Base-by-base conservation (phyloP, 116 monocot species). In the Phalaenopsis hybrid region DNA sequence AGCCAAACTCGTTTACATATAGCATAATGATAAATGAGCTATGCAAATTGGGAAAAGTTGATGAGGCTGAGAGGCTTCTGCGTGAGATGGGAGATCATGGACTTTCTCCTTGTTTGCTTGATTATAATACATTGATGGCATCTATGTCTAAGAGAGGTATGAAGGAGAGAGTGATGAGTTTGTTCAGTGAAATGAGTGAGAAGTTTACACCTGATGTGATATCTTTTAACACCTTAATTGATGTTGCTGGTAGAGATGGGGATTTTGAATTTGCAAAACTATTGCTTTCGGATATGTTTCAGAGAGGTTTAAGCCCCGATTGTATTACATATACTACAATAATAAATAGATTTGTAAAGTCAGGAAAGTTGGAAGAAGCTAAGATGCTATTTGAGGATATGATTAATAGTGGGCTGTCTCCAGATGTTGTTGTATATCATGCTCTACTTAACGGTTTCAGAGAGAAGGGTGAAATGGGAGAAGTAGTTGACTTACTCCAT, bases 11-110 rank as follows among this genome's bases (percentile, higher is more conserved):
- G 0, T 86, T 84, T 49, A 94, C 97, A 18, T 86, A 92, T 80
- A 91, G 88, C 63, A 94, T 90, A 77, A 90, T 94, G 68, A 91
- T 97, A 82, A 86, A 97, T 89, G 97, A 92, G 28, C 80, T 94
- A 37, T 90, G 94, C 83, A 94, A 94, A 79, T 85, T 90, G 88
- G 81, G 81, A 34, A 79, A 82, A 15, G 75, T 88, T 28, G 28
- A 28, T 80, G 89, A 83, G 34, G 97, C 91, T 2, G 84, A 91
- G 76, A 70, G 21, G n/a, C 75, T 90, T 80, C 51, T 97, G 16
- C 9, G 11, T 83, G 86, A 87, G 65, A 97, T 97, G 94, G 86
- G 79, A 61, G 20, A 79, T n/a, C 41, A 48, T 18, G 90, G 90
- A 49, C 79, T 91, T 23, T 61, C n/a, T 20, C 90, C 91, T 11